These are phyloP conservation scores for Chytridium lagenaria DNA, from an alignment of 371 early-diverging fungal species.

Conservation along the genomic window DNA sequence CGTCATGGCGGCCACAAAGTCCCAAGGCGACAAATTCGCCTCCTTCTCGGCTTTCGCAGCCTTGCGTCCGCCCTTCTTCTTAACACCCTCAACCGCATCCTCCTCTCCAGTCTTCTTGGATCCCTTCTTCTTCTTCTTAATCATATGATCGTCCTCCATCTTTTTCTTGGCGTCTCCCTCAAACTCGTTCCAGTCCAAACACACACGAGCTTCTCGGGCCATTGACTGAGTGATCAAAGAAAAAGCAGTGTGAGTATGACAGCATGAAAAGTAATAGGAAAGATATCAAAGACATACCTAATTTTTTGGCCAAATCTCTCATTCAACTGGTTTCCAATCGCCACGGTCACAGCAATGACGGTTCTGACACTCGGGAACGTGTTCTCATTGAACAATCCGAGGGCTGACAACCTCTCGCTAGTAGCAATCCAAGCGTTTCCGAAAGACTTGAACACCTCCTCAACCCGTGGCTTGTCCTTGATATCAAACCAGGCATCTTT, in stretches of 20 bases:
- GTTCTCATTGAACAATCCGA: slow-evolving; percentile 24
- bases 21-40: slow-evolving; percentile 28
- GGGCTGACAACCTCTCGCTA: slow-evolving; percentile 21
- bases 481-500: slow-evolving; percentile 29
- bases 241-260: neutral
- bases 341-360: slow-evolving; percentile 21
- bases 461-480: slow-evolving; percentile 1
- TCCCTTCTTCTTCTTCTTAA: slow-evolving; percentile 11
- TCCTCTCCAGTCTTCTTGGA: slow-evolving; percentile 25
- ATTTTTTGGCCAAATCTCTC: slow-evolving; percentile 16
- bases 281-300: slow-evolving; percentile 9
- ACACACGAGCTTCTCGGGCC: slow-evolving; percentile 36
- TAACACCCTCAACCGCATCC: slow-evolving; percentile 21
- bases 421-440: slow-evolving; percentile 29
- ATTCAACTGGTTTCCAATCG: slow-evolving; percentile 27
- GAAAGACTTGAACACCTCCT: slow-evolving; percentile 23
- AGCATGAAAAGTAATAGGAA: neutral
- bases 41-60: neutral
- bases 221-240: slow-evolving; percentile 19
- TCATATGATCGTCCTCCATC: slow-evolving; percentile 3
- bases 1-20: slow-evolving; percentile 25
- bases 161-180: slow-evolving; percentile 26
- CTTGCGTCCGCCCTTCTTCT: slow-evolving; percentile 22
- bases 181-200: slow-evolving; percentile 27
- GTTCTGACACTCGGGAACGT: slow-evolving; percentile 24